A percentile compares a stretch with the other conserved stretches of the same genome.
These are phyloP conservation scores for Porcisia deanei DNA, from an alignment of 208 protist species.

Conservation along the genomic window DNA sequence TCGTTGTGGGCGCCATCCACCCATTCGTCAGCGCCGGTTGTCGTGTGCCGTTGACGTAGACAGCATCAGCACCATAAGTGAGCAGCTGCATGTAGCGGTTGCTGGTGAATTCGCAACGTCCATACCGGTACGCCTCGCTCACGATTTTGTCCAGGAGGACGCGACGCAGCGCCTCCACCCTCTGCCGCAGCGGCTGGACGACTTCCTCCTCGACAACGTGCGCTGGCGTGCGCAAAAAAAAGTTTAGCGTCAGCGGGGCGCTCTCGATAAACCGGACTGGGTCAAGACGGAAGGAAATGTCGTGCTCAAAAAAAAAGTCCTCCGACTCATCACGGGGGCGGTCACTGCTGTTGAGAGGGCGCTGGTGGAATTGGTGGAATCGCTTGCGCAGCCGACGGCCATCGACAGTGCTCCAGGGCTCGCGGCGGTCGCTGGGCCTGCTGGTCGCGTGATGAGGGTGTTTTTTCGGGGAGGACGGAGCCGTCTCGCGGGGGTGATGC, in stretches of 20 bases:
- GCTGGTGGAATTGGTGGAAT: not conserved
- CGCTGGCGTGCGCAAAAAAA: constrained; percentile 36
- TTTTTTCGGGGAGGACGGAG: no score
- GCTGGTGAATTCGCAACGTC: constrained; percentile 12
- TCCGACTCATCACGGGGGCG: not conserved
- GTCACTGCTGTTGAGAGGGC: not conserved
- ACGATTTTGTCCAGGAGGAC: constrained; percentile 25
- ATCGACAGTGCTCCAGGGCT: no score
- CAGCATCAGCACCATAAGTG: not conserved
- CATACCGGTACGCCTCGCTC: constrained; percentile 21
- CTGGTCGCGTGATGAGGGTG: no score
- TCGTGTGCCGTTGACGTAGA: constrained; percentile 16
- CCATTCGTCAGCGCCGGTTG: not conserved
- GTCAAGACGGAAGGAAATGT: constrained; percentile 39
- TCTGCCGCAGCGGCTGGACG: constrained; percentile 28
- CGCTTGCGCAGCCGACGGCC: no score
- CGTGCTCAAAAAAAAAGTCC: constrained; percentile 51
- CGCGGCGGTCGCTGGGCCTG: no score
- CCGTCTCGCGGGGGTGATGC: no score
- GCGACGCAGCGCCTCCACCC: constrained; percentile 16
- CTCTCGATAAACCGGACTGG: constrained; percentile 41
- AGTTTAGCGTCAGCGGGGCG: constrained; percentile 40
- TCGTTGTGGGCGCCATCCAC: not conserved
- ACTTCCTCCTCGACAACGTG: constrained; percentile 35
- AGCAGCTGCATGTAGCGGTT: constrained; percentile 29